Conservation (phyloP, 176 grass and related monocot species). For the Rhipidocladum racemiflorum region DNA sequence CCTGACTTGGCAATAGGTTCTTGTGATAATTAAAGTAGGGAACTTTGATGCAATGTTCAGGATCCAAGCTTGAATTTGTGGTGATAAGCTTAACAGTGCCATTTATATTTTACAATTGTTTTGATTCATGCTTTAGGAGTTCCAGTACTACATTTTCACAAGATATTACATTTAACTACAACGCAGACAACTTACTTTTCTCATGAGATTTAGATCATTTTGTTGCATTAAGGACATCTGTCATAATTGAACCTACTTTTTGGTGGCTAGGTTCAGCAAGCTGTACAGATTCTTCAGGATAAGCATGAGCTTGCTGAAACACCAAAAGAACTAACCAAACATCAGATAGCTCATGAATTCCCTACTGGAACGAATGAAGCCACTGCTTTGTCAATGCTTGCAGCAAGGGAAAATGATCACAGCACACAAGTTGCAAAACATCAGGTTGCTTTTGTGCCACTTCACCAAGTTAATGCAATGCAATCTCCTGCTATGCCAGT, state of each 20-base stretch:
- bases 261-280: conserved; percentile 69
- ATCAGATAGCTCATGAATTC: conserved; percentile 67
- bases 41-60: background rate
- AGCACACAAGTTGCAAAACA: conserved; percentile 47
- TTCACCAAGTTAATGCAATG: conserved; percentile 45
- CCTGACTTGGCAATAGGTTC: background rate
- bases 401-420: conserved; percentile 51
- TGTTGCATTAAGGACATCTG: background rate
- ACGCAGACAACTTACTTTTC: conserved; percentile 12
- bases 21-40: background rate
- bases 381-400: conserved; percentile 22
- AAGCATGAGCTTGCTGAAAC: conserved; percentile 73
- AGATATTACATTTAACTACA: conserved; percentile 2
- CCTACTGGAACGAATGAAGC: conserved; percentile 45
- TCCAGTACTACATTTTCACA: background rate
- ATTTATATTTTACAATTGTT: conserved; percentile 9
- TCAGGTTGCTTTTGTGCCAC: conserved; percentile 63
- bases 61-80: background rate
- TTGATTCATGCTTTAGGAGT: background rate
- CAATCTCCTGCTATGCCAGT: conserved; percentile 35
- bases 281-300: conserved; percentile 69
- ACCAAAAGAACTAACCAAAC: conserved; percentile 62
- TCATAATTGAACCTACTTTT: conserved; percentile 15
- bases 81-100: background rate
- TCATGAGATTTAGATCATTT: conserved; percentile 9